These are phyloP conservation scores for Russula virescens DNA, from an alignment of 768 basidiomycete genomes.

Conservation along the genomic window DNA sequence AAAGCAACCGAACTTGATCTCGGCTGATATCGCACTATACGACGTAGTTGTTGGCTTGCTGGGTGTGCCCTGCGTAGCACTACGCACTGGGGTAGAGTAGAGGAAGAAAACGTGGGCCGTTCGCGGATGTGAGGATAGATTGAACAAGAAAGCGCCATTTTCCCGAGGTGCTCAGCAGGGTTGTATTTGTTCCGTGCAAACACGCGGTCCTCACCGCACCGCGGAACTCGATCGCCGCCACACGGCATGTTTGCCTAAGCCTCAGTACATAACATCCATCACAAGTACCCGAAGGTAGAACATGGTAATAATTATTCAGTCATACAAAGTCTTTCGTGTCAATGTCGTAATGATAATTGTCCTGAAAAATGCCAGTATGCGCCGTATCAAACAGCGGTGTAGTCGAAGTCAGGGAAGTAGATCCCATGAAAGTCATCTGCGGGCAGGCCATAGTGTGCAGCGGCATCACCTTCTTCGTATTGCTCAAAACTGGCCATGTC, in stretches of 20 bases:
- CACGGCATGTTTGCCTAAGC: too few relatives aligned
- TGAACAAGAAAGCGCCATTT: conserved; percentile 21
- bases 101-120: conserved; percentile 2
- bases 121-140: conserved; percentile 17
- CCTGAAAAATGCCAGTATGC: background rate
- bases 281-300: background rate
- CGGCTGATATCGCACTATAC: conserved; percentile 59
- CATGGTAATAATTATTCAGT: conserved; percentile 1
- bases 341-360: conserved; percentile 15
- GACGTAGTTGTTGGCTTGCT: conserved; percentile 49
- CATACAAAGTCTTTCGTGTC: conserved; percentile 19
- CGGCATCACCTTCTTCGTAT: conserved; percentile 70
- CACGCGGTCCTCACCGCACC: conserved; percentile 1
- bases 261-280: too few relatives aligned
- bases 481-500: conserved; percentile 54
- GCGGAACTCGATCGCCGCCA: background rate
- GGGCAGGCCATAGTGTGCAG: conserved; percentile 52
- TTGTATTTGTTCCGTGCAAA: conserved; percentile 22
- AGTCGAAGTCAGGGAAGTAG: conserved; percentile 77
- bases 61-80: conserved; percentile 1
- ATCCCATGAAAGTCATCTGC: conserved; percentile 57
- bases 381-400: conserved; percentile 37
- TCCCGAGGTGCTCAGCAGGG: conserved; percentile 13
- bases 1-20: conserved; percentile 43
- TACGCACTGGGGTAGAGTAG: conserved; percentile 6